These are phyloP conservation scores for Trichophyton simii DNA, from an alignment of 2,329 filamentous ascomycete genomes.

Conservation along the genomic window DNA sequence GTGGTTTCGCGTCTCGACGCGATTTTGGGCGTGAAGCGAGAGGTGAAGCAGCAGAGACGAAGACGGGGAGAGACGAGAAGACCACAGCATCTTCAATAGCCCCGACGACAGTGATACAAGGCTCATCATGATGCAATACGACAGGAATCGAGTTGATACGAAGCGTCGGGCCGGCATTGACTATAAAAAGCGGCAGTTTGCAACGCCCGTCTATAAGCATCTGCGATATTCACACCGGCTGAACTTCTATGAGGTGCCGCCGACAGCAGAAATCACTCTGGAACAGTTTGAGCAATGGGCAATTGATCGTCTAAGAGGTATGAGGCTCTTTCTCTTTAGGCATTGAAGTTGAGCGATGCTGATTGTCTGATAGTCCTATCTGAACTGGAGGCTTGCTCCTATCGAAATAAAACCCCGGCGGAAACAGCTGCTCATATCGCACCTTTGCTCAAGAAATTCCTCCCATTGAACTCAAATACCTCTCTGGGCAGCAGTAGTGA, in stretches of 20 bases:
- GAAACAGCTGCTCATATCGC: constrained; percentile 79
- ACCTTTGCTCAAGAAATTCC: constrained; percentile 72
- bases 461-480: constrained; percentile 66
- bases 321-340: not conserved
- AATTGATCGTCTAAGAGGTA: constrained; percentile 75
- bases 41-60: too few relatives aligned
- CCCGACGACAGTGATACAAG: not conserved
- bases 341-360: not conserved
- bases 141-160: constrained; percentile 35
- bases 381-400: constrained; percentile 75
- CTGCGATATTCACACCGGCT: constrained; percentile 71
- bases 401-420: constrained; percentile 73
- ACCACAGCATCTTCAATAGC: not conserved
- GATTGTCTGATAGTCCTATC: constrained; percentile 23
- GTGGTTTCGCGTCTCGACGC: not conserved
- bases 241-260: constrained; percentile 81
- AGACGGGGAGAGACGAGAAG: not conserved
- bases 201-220: constrained; percentile 60
- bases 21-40: not conserved
- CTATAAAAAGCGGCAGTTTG: constrained; percentile 77
- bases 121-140: constrained; percentile 32
- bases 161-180: constrained; percentile 70
- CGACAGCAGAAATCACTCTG: constrained; percentile 85
- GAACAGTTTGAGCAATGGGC: constrained; percentile 99
- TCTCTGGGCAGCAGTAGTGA: constrained; percentile 43